Base-by-base conservation (phyloP, 345 rosid species). In the Excoecaria agallocha region DNA sequence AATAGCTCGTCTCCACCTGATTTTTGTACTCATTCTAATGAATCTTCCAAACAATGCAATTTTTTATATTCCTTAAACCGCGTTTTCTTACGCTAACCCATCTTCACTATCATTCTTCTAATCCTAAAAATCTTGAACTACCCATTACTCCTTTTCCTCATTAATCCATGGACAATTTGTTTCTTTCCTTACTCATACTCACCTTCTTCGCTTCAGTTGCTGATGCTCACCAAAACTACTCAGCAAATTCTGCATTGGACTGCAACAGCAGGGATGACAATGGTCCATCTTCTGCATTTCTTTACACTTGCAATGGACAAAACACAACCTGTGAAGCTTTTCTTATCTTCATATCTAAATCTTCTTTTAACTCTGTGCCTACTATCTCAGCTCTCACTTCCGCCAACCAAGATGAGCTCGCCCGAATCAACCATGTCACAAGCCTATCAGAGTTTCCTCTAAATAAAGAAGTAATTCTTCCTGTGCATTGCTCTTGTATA, bases 241-340 rank as follows among this genome's bases (percentile, higher is more conserved):
- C 83, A 0, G 81, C 72, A 25, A 73, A 46, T 56, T 74, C 82
- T 17, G 73, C 82, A 5, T 65, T 75, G 3, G 73, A 71, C 46
- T 85, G 87, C 61, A 3, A 70, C 35, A 58, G 52, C 6, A 58
- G 3, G 12, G 75, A 80, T 37, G 70, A 76, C 45, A 41, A 65
- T 17, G 77, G 73, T 8, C 81, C 82, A 10, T 79, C 86, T 49
- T 45, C 80, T 17, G 79, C 74, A 13, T 78, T 80, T 79, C 88
- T 80, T 35, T 87, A 85, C 79, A 77, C 83, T 76, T 83, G 87
- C 82, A 83, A 81, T 62, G 87, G 84, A 71, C 55, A 49, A 41
- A 6, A 43, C 38, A 63, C 11, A 22, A 16, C 70, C 30, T 87
- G 87, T 79, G 67, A 38, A 37, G 79, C 88, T 49, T 87, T 85